Base-by-base conservation (phyloP, 2,329 filamentous ascomycete species). In the Paracoccidioides lutzii region DNA sequence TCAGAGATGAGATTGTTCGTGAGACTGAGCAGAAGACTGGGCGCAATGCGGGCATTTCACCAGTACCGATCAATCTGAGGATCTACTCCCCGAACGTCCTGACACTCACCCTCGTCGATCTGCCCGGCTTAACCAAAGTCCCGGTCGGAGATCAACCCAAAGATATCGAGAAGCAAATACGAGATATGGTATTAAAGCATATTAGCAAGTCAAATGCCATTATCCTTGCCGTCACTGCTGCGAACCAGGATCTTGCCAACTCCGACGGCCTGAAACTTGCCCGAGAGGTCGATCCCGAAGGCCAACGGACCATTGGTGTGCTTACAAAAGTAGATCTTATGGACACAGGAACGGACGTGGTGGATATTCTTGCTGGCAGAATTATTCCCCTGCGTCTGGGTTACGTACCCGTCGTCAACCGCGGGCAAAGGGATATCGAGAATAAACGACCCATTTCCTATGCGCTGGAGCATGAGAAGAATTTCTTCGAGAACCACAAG, bases 51-150 rank as follows among this genome's bases (percentile, higher is more conserved):
- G 93, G 91, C 72, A 98, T 98, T 73, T 97, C 91, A 49, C 88
- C 93, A 30, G 87, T 88, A 37, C 93, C 93, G 52, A 98, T 98
- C 79, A 97, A 97, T 77, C 79, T 98, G 67, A 85, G 93, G 67
- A 95, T 98, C 75, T 97, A 95, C 81, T 97, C 91, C 53, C 93
- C 93, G 54, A 95, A 98, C 68, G 94, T 98, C 70, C 82, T 98
- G 59, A 98, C 94, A 56, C 79, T 98, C 64, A 98, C 93, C 5
- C 79, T 98, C 57, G 93, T 98, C 66, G 93, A 98, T 80, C 76
- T 98, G 74, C 93, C 93, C 49, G 93, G 93, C 72, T 75, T 98
- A 68, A 98, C 93, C 61, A 95, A 95, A 76, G 91, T 97, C 55
- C 91, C 91, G 7, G 90, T 97, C 41, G 91, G 91, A 63, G 91